Evolutionary conservation across 129 eudicot genomes (phyloP).

Genomic region (Solidago caesia): DNA sequence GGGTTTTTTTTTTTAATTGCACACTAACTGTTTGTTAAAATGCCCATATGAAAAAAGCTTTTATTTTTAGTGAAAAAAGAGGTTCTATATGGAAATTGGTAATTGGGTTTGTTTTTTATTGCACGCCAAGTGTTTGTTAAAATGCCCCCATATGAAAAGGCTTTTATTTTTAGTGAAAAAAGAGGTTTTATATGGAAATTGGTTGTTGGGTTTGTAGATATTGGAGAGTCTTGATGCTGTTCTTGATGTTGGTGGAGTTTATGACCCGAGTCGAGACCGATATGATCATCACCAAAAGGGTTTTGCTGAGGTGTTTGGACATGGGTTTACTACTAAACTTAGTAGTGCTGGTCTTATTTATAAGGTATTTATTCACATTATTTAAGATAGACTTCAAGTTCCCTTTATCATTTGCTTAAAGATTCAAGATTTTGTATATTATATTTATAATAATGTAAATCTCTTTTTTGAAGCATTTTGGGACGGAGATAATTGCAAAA

Average conservation of each 20-base stretch:
- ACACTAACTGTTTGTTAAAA: slow-evolving; percentile 37
- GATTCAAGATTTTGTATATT: no score
- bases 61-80: background rate
- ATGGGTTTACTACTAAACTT: slow-evolving; percentile 75
- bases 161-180: background rate
- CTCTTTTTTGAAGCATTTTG: slow-evolving; percentile 64
- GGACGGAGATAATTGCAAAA: slow-evolving; percentile 80
- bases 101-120: background rate
- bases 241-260: slow-evolving; percentile 89
- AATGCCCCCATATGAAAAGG: background rate
- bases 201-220: slow-evolving; percentile 41
- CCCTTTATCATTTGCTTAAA: no score
- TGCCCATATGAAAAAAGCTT: slow-evolving; percentile 6
- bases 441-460: slow-evolving; percentile 2
- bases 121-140: background rate
- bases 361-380: slow-evolving; percentile 45
- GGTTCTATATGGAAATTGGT: background rate
- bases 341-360: slow-evolving; percentile 92
- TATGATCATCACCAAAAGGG: slow-evolving; percentile 93
- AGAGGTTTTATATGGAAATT: background rate
- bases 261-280: slow-evolving; percentile 66
- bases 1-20: slow-evolving; percentile 6
- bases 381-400: no score
- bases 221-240: slow-evolving; percentile 77
- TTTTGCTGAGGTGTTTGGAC: slow-evolving; percentile 79